Percentiles rank a stretch among this genome's conserved stretches.
Conservation (phyloP, 257 asterid species). For the Solanum corneliomulleri region DNA sequence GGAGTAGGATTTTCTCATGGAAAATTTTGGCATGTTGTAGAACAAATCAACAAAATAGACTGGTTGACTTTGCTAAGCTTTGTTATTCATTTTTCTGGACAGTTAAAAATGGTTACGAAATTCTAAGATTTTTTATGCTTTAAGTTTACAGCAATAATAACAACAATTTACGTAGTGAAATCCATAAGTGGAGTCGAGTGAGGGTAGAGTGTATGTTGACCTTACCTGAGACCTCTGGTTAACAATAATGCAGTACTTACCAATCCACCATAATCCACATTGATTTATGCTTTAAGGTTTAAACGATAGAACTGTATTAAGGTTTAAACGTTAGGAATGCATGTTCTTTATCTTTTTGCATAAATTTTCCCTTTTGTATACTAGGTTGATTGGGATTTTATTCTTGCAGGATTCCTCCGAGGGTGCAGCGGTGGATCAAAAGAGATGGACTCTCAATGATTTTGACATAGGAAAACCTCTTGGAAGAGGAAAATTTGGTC, state of each 20-base stretch:
- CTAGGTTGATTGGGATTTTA: background rate
- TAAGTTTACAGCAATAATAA: background rate
- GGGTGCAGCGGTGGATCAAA: constrained; percentile 39
- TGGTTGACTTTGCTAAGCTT: background rate
- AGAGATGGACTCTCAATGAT: constrained; percentile 69
- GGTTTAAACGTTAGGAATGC: background rate
- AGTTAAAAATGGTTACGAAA: background rate
- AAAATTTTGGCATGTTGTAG: background rate
- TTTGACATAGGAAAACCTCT: constrained; percentile 90
- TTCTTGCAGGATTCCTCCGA: constrained; percentile 35
- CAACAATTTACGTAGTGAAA: background rate
- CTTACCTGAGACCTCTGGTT: background rate
- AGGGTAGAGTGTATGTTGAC: background rate
- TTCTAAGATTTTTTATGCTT: background rate
- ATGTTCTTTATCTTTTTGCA: background rate
- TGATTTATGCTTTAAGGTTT: background rate
- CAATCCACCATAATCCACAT: background rate
- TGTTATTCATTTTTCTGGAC: background rate
- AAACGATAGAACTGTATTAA: background rate
- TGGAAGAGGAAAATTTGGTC: constrained; percentile 93
- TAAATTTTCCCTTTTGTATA: background rate
- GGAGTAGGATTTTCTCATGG: background rate
- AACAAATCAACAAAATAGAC: background rate
- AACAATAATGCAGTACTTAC: background rate
- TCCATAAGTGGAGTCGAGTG: background rate